Percentiles rank a stretch among this genome's conserved stretches.
These are phyloP conservation scores for Rachicladosporium sp. DNA, from an alignment of 2,329 filamentous ascomycete genomes.

Conservation along the genomic window DNA sequence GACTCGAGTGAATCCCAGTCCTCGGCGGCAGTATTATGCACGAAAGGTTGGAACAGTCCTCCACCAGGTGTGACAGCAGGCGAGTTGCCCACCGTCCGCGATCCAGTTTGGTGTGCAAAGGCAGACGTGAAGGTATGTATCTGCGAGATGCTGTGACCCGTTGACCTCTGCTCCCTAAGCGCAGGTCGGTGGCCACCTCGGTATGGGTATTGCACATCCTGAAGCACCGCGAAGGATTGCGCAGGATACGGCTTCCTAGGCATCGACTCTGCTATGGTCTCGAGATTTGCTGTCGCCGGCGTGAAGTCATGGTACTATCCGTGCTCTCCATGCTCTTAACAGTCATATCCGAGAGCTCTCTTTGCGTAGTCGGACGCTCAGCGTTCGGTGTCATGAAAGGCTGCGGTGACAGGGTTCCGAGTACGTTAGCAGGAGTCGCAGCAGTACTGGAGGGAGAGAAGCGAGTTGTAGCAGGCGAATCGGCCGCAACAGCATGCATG, in stretches of 20 bases:
- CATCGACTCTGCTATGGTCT: background rate
- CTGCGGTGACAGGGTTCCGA: too few species aligned
- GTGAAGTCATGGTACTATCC: conserved; percentile 24
- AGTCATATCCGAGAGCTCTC: conserved; percentile 30
- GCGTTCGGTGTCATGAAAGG: conserved; percentile 5
- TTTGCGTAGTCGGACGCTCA: conserved; percentile 27
- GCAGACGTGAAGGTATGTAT: conserved; percentile 29
- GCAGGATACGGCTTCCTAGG: conserved; percentile 33
- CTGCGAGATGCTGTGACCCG: conserved; percentile 26
- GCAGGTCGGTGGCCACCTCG: conserved; percentile 20
- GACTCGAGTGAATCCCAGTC: conserved; percentile 19
- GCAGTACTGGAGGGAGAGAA: too few species aligned
- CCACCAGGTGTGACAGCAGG: conserved; percentile 31
- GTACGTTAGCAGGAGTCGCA: too few species aligned
- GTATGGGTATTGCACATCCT: conserved; percentile 32
- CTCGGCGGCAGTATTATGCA: conserved; percentile 19
- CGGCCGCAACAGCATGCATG: too few species aligned
- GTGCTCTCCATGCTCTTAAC: conserved; percentile 30
- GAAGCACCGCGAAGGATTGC: conserved; percentile 38
- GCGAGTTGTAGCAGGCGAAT: too few species aligned
- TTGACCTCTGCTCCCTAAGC: conserved; percentile 27
- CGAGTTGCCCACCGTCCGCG: conserved; percentile 33
- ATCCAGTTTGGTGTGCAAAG: conserved; percentile 27
- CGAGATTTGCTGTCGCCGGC: conserved; percentile 14
- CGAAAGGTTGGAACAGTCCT: conserved; percentile 32